Evolutionary conservation across 1,284 basidiomycete species (phyloP), one percentile per base, ranked within the genome.

Genomic region (Volvariella surrecta): DNA sequence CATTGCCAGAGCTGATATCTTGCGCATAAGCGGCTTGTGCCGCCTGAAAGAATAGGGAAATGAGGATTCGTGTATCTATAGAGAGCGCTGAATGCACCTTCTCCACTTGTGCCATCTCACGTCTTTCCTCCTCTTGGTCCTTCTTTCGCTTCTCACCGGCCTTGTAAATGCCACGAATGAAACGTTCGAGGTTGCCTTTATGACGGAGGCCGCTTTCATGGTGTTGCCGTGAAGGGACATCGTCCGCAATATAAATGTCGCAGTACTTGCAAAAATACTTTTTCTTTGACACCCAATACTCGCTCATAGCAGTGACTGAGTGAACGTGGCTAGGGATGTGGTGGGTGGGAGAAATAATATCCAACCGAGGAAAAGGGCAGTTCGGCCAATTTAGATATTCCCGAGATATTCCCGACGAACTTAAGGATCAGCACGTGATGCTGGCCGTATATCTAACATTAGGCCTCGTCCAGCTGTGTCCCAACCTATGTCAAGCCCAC

Each of bases 171-270:
- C 87, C 80, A 34, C 90, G 74, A 43, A 99, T 88, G 62, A 87
- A 95, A 7, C 93, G 76, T 58, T 97, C 93, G 49, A 89, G 82
- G 61, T 90, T 96, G 39, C 92, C 92, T 60, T 96, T 89, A 68
- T 99, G 96, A 39, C 90, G 80, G 40, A 95, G 66, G 37, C 96
- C 96, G 50, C 78, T 87, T 64, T 99, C 96, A 61, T 99, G 96
- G 48, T 94, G 91, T 49, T 79, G 73, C 42, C 89, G 78, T 2
- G 95, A 98, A 3, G 93, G 93, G 9, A 79, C 89, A 70, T 96
- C 92, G 63, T 96, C 93, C 45, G 89, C 78, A 50, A 97, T 94
- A 66, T 84, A 91, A 46, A 86, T 89, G 39, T 89, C 86, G 64
- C 89, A 92, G 65, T 91, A 91, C 56, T 87, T 86, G 76, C 87